Evolutionary conservation across 495 filamentous ascomycete genomes (phyloP).

Genomic region (Penicillium chermesinum): DNA sequence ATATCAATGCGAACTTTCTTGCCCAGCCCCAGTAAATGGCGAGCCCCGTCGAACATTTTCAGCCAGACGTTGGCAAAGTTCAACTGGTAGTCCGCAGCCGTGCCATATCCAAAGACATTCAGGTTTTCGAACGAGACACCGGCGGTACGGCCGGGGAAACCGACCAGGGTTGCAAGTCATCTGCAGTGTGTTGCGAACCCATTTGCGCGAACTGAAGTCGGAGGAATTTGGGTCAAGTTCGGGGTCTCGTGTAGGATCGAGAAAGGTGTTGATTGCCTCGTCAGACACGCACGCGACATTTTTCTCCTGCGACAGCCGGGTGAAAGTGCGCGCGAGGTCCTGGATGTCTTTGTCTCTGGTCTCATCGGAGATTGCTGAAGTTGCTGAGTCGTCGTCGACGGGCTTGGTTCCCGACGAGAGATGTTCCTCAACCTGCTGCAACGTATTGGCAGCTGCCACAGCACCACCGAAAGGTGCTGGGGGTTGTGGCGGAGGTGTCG

Average conservation of each 20-base stretch:
- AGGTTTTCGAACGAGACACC: constrained; percentile 54
- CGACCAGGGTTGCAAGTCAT: constrained; percentile 40
- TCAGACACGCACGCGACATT: constrained; percentile 9
- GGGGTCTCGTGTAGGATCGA: constrained; percentile 33
- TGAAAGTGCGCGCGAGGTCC: constrained; percentile 37
- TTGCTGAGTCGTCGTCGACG: constrained; percentile 9
- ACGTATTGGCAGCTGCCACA: constrained; percentile 9
- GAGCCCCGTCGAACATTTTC: constrained; percentile 41
- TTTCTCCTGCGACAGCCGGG: constrained; percentile 32
- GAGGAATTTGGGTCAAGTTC: constrained; percentile 39
- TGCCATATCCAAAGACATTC: constrained; percentile 68
- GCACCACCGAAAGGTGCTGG: constrained; percentile 20
- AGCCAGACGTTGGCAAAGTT: constrained; percentile 61
- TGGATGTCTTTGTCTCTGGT: constrained; percentile 29
- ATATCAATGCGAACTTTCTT: constrained; percentile 64
- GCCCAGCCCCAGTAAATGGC: constrained; percentile 44
- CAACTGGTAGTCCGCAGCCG: constrained; percentile 71
- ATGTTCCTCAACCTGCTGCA: constrained; percentile 8
- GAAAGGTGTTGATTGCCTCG: constrained; percentile 41
- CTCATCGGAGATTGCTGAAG: constrained; percentile 17
- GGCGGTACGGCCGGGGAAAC: constrained; percentile 38
- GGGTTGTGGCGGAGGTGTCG: constrained; percentile 6
- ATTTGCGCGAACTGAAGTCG: constrained; percentile 42
- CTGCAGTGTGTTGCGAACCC: constrained; percentile 41
- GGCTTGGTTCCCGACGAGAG: constrained; percentile 6